Evolutionary conservation across 805 yeast genomes (phyloP), one percentile per base, ranked within the genome.

Genomic region (Metschnikowia continentalis): DNA sequence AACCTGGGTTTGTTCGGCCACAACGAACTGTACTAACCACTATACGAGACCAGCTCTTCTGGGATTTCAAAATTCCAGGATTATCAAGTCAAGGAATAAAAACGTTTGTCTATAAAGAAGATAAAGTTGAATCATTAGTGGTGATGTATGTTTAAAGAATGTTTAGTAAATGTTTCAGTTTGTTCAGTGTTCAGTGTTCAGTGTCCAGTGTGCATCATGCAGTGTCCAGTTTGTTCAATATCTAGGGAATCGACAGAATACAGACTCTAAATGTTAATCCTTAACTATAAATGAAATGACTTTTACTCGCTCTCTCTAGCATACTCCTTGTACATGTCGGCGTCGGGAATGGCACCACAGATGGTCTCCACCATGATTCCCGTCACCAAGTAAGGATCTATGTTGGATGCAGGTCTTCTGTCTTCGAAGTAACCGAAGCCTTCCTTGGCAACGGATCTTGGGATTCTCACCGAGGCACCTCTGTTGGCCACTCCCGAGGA

Each of bases 331-430:
- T 83, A 80, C 96, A 91, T 90, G 75, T 91, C 95, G 69, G 96
- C 96, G 67, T 89, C 95, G 57, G 94, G 90, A 65, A 91, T 88
- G 49, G 92, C 82, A 73, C 97, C 97, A 71, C 91, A 88, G 60
- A 94, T 84, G 62, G 98, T 92, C 81, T 94, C 99, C 64, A 87
- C 87, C 85, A 94, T 89, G 71, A 94, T 90, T 81, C 98, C 99
- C 51, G 97, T 91, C 60, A 94, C 98, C 74, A 92, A 83, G 80
- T 94, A 94, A 62, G 99, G 98, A 76, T 94, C 99, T 66, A 94
- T 94, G 86, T 94, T 94, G 57, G 98, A 91, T 61, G 99, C 99
- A 53, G 99, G 99, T 81, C 99, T 90, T 82, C 99, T 89, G 78
- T 94, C 99, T 82, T 94, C 99, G 67, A 94, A 92, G 84, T 94